These are phyloP conservation scores for Leishmania lainsoni DNA, from an alignment of 208 protist species.

Conservation along the genomic window DNA sequence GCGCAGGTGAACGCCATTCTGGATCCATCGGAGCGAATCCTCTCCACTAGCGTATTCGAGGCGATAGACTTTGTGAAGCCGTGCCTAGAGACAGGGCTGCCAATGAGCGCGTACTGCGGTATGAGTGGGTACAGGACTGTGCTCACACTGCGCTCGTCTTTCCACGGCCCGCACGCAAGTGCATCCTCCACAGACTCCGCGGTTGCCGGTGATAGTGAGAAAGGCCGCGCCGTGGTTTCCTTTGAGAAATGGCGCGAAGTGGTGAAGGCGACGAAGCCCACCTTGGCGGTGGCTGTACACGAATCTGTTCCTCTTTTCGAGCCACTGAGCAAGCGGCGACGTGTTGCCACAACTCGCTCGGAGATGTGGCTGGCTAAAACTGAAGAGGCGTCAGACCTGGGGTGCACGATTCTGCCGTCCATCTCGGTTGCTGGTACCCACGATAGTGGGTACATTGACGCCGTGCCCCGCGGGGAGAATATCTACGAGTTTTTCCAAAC, in stretches of 20 bases:
- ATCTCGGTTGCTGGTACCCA: slow-evolving; percentile 24
- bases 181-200: slow-evolving; percentile 48
- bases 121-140: slow-evolving; percentile 60
- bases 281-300: slow-evolving; percentile 51
- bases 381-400: slow-evolving; percentile 23
- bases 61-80: slow-evolving; percentile 54
- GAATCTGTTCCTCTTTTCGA: slow-evolving; percentile 63
- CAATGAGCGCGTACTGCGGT: slow-evolving; percentile 63
- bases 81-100: slow-evolving; percentile 39
- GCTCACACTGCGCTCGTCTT: slow-evolving; percentile 60
- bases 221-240: slow-evolving; percentile 53
- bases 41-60: slow-evolving; percentile 74
- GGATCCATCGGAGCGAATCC: slow-evolving; percentile 53
- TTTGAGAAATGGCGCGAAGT: slow-evolving; percentile 58
- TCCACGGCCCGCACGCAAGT: slow-evolving; percentile 67
- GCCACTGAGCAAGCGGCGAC: slow-evolving; percentile 36
- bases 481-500: slow-evolving; percentile 35
- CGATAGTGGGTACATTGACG: slow-evolving; percentile 32
- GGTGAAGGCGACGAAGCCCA: slow-evolving; percentile 51
- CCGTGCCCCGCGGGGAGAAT: slow-evolving; percentile 44
- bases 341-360: slow-evolving; percentile 41
- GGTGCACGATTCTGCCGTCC: slow-evolving; percentile 31
- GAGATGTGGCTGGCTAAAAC: slow-evolving; percentile 40
- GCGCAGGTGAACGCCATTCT: slow-evolving; percentile 64
- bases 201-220: slow-evolving; percentile 68